These are phyloP conservation scores for Colletotrichum paranaense DNA, from an alignment of 2,329 filamentous ascomycete species.

Conservation along the genomic window DNA sequence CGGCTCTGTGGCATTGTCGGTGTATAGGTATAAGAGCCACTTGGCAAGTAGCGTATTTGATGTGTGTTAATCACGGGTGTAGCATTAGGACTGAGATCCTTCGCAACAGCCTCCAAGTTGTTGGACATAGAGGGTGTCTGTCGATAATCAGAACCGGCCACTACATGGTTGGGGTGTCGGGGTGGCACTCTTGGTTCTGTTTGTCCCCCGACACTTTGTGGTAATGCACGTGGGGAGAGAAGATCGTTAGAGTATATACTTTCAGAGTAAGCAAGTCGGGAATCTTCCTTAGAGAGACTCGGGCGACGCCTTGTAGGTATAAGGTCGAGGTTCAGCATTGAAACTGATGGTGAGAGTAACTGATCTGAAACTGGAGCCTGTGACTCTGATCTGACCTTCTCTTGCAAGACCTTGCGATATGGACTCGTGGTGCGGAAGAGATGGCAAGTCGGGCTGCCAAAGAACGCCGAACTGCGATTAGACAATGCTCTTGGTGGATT, in stretches of 20 bases:
- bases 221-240: background rate
- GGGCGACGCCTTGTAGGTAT: constrained; percentile 48
- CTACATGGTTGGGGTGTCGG: background rate
- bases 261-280: constrained; percentile 54
- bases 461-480: constrained; percentile 60
- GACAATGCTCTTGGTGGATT: constrained; percentile 45
- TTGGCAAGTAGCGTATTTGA: background rate
- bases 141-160: too few relatives aligned
- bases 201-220: background rate
- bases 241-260: constrained; percentile 59
- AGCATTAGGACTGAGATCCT: background rate
- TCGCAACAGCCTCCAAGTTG: background rate
- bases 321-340: constrained; percentile 50
- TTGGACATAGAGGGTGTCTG: background rate
- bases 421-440: constrained; percentile 67
- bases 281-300: constrained; percentile 54
- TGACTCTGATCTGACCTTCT: constrained; percentile 54
- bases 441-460: constrained; percentile 62
- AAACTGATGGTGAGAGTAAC: constrained; percentile 34
- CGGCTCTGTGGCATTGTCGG: constrained; percentile 46
- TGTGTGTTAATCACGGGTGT: background rate
- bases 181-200: background rate
- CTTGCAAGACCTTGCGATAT: constrained; percentile 63
- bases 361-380: constrained; percentile 38
- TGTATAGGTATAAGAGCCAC: constrained; percentile 6